These are phyloP conservation scores for Emydomyces testavorans DNA, from an alignment of 2,329 filamentous ascomycete genomes.

Conservation along the genomic window DNA sequence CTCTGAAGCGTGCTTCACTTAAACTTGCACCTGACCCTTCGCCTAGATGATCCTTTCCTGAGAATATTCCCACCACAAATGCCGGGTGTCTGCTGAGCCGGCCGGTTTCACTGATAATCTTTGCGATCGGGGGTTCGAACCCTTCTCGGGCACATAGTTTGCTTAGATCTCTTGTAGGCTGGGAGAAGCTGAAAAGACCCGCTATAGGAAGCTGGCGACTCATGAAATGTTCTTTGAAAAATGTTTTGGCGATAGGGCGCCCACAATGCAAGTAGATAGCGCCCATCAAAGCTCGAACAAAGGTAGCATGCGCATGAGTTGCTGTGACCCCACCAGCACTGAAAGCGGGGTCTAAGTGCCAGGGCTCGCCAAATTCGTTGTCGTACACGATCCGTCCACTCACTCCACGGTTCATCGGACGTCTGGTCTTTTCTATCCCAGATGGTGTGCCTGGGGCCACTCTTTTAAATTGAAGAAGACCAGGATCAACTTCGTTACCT, in stretches of 20 bases:
- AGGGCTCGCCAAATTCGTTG: conserved; percentile 69
- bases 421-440: conserved; percentile 35
- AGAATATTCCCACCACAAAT: conserved; percentile 88
- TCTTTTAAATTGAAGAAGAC: conserved; percentile 66
- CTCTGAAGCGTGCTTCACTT: conserved; percentile 63
- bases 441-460: conserved; percentile 33
- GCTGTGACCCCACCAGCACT: conserved; percentile 33
- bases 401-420: conserved; percentile 48
- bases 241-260: conserved; percentile 62
- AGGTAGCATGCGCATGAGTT: conserved; percentile 56
- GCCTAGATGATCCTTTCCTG: conserved; percentile 78
- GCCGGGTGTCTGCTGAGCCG: conserved; percentile 74
- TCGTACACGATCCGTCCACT: conserved; percentile 70
- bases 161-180: conserved; percentile 72
- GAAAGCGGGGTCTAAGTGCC: conserved; percentile 22
- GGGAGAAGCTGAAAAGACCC: conserved; percentile 69
- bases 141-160: conserved; percentile 77
- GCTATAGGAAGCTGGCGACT: conserved; percentile 65
- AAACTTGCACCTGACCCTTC: conserved; percentile 75
- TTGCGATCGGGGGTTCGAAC: conserved; percentile 76
- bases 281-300: conserved; percentile 74
- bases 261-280: conserved; percentile 79
- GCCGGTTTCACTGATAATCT: conserved; percentile 83
- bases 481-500: conserved; percentile 82
- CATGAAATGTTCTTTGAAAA: conserved; percentile 74